Conservation (phyloP, 805 yeast genomes). For the Yamadazyma sp. region DNA sequence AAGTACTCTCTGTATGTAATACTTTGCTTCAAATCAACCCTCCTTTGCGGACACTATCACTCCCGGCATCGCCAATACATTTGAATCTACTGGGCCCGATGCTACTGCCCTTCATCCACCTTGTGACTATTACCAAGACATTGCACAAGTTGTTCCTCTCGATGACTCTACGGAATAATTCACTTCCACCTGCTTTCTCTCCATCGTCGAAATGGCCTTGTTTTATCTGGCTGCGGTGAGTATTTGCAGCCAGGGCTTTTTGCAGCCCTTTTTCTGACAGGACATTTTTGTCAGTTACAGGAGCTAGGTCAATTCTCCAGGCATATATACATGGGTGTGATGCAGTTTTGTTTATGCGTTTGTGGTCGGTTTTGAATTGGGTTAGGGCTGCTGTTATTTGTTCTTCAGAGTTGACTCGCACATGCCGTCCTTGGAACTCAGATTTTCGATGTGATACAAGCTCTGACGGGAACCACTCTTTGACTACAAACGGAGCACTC, state of each 20-base stretch:
- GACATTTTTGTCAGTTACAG: no score
- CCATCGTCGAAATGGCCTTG: conserved; percentile 73
- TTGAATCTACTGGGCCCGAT: conserved; percentile 72
- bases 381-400: conserved; percentile 46
- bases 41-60: conserved; percentile 4
- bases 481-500: no score
- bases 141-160: conserved; percentile 50
- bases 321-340: conserved; percentile 76
- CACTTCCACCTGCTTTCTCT: conserved; percentile 71
- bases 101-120: conserved; percentile 84
- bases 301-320: no score
- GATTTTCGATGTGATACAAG: conserved; percentile 53
- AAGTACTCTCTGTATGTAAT: neutral
- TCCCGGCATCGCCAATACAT: conserved; percentile 41
- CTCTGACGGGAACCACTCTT: conserved; percentile 31
- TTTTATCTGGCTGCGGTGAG: conserved; percentile 27
- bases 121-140: conserved; percentile 62
- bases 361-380: conserved; percentile 45
- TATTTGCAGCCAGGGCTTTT: conserved; percentile 1
- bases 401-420: conserved; percentile 32
- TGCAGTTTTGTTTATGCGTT: conserved; percentile 50
- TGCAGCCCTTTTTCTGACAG: conserved; percentile 1
- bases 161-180: conserved; percentile 52
- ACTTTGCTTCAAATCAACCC: neutral
- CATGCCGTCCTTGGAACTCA: conserved; percentile 64